These are phyloP conservation scores for Blumeria hordei DNA, from an alignment of 2,329 filamentous ascomycete species.

Conservation along the genomic window DNA sequence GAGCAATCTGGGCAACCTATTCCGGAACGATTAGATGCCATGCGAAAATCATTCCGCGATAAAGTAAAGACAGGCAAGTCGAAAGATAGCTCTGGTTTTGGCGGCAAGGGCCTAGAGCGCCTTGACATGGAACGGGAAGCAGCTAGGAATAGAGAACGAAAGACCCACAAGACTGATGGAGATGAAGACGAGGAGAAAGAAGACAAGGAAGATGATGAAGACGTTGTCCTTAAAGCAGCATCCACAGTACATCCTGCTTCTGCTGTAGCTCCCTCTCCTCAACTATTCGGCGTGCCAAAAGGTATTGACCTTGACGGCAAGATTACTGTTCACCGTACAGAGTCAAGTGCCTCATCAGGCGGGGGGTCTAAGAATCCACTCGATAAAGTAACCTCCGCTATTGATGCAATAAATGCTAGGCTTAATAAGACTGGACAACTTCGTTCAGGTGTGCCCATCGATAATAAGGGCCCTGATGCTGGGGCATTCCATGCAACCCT, in stretches of 20 bases:
- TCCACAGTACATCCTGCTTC: conserved; percentile 38
- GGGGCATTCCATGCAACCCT: conserved; percentile 91
- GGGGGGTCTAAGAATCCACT: conserved; percentile 35
- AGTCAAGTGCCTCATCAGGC: conserved; percentile 21
- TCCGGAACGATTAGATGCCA: conserved; percentile 41
- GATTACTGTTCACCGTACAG: conserved; percentile 49
- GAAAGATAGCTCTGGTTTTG: conserved; percentile 75
- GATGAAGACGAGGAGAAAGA: conserved; percentile 59
- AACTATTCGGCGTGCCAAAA: conserved; percentile 23
- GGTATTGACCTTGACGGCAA: conserved; percentile 39
- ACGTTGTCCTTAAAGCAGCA: conserved; percentile 44
- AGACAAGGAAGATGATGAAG: conserved; percentile 43
- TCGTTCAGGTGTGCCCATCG: conserved; percentile 77
- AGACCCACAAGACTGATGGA: conserved; percentile 71
- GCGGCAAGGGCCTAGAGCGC: conserved; percentile 78
- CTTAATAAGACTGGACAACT: conserved; percentile 76
- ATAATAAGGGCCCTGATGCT: conserved; percentile 95
- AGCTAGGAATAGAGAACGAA: conserved; percentile 63
- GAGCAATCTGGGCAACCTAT: conserved; percentile 72
- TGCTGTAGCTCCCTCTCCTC: conserved; percentile 12
- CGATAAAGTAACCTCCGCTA: conserved; percentile 74
- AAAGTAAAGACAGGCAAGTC: conserved; percentile 86
- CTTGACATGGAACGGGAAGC: conserved; percentile 81
- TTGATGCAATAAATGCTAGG: conserved; percentile 73
- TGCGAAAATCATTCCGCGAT: conserved; percentile 52